Conservation (phyloP, 805 yeast species). For the Myxozyma nipponensis region DNA sequence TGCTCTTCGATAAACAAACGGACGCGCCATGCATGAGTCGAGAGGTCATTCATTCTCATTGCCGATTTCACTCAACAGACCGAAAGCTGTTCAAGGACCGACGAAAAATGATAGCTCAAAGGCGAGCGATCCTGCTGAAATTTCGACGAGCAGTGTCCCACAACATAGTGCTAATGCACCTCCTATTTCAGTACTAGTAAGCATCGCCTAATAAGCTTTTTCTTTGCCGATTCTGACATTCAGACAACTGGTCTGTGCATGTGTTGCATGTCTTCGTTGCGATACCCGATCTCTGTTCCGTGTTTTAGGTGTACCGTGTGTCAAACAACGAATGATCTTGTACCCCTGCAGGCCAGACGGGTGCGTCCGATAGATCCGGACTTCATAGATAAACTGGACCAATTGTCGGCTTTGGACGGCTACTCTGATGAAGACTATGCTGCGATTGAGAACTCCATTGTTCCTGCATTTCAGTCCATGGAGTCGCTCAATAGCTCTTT, state of each 20-base stretch:
- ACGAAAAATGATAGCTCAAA: no score
- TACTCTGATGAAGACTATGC: constrained; percentile 33
- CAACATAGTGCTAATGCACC: no score
- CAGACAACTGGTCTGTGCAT: constrained; percentile 30
- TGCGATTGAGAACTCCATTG: constrained; percentile 48
- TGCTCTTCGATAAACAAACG: no score
- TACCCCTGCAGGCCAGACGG: constrained; percentile 12
- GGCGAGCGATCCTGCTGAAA: no score
- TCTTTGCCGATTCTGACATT: neutral
- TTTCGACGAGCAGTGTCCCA: no score
- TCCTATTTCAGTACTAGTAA: no score
- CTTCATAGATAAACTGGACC: no score
- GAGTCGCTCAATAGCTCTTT: constrained; percentile 56
- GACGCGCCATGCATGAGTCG: no score
- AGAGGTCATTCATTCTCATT: no score
- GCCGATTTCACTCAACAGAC: no score
- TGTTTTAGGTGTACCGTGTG: constrained; percentile 61
- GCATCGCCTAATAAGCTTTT: neutral
- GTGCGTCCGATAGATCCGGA: constrained; percentile 1
- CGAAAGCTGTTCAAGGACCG: no score
- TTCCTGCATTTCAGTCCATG: constrained; percentile 47
- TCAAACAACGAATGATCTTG: constrained; percentile 32
- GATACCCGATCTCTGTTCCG: constrained; percentile 29
- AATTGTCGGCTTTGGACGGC: no score
- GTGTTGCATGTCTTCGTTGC: constrained; percentile 34